A percentile compares a stretch with the other conserved stretches of the same genome.
Conservation (phyloP, 768 basidiomycete genomes). For the Pleurotus tuoliensis region DNA sequence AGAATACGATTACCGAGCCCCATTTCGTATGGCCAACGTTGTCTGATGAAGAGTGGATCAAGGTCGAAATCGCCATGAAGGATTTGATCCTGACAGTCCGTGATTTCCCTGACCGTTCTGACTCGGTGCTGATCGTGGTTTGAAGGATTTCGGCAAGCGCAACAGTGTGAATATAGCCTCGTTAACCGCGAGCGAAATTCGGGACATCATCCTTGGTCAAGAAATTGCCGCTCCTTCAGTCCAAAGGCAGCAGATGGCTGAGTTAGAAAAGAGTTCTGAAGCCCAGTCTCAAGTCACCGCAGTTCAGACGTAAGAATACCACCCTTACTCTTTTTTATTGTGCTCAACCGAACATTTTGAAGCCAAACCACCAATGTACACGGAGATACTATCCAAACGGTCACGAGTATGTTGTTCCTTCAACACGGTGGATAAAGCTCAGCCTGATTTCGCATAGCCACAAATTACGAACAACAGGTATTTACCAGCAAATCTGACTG, state of each 20-base stretch:
- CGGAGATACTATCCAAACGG: constrained; percentile 92
- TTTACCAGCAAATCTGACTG: constrained; percentile 99
- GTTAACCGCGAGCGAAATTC: constrained; percentile 91
- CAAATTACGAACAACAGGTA: constrained; percentile 97
- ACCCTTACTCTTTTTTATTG: neutral
- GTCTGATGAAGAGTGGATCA: constrained; percentile 95
- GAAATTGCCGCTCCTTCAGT: constrained; percentile 95
- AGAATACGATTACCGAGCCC: constrained; percentile 93
- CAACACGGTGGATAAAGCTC: neutral
- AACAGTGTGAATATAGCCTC: constrained; percentile 99
- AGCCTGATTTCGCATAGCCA: constrained; percentile 43
- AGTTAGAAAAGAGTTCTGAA: constrained; percentile 94
- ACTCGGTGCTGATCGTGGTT: constrained; percentile 13
- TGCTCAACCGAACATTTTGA: constrained; percentile 11
- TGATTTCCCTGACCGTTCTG: constrained; percentile 10
- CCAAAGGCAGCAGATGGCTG: constrained; percentile 99
- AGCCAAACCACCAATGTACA: constrained; percentile 97
- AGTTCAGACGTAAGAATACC: constrained; percentile 67
- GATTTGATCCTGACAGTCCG: constrained; percentile 87
- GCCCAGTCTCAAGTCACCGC: constrained; percentile 95
- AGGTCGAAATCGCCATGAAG: constrained; percentile 98
- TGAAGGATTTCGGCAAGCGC: constrained; percentile 93
- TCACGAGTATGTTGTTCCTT: constrained; percentile 66
- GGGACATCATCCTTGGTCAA: constrained; percentile 98
- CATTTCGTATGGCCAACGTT: constrained; percentile 98